Base-by-base conservation (phyloP, 1,139 yeast species). In the Pichia sp. region DNA sequence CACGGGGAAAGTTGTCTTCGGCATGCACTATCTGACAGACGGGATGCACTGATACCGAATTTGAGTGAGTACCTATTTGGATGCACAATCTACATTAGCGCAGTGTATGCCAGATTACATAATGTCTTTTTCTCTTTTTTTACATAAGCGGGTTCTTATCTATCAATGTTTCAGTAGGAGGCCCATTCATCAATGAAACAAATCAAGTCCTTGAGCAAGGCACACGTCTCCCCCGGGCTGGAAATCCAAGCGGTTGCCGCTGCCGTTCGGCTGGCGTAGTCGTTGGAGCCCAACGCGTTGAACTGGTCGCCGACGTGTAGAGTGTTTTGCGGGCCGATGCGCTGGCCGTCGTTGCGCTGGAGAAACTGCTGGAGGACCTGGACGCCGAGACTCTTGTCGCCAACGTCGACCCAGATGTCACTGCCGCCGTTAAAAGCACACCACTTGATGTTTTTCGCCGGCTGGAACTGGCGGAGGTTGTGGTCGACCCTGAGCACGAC, bases 231-330 rank as follows among this genome's bases (percentile, higher is more conserved):
- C 44, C 74, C 72, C 0, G 98, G 98, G 62, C 81, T 86, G 8
- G 97, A 93, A 46, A 92, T 88, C 99, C 99, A 93, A 11, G 87
- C 90, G 0, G 98, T 93, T 61, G 96, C 87, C 0, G 97, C 97
- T 29, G 96, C 90, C 51, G 89, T 73, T 52, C 98, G 78, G 15
- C 98, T 97, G 68, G 90, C 92, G 73, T 85, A 92, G 68, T 93
- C 99, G 66, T 93, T 93, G 6, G 97, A 95, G 1, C 98, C 98
- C 47, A 90, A 74, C 29, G 95, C 84, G 3, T 95, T 90, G 73
- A 93, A 93, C 70, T 93, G 99, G 67, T 93, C 99, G 16, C 99
- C 99, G 40, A 93, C 84, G 70, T 93, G 99, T 57, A 93, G 75
- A 10, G 96, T 88, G 47, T 61, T 61, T 30, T 50, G 54, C 1